Conservation (phyloP, 1,284 basidiomycete genomes). For the Irpex lacteus region DNA sequence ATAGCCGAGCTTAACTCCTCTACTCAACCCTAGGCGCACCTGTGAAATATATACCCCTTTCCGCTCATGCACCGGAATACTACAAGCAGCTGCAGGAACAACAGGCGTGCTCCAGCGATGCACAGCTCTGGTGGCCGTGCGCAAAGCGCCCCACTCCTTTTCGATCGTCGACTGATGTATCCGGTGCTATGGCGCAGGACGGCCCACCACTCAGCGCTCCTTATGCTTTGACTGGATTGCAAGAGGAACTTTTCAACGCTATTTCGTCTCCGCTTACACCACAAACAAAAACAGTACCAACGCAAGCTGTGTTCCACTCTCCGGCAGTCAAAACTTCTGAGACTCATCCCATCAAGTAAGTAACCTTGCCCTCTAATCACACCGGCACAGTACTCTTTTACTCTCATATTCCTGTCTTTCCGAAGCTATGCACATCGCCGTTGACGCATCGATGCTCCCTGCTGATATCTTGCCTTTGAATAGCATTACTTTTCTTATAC, state of each 20-base stretch:
- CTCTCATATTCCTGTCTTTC: background rate
- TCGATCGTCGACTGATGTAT: background rate
- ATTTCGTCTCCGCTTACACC: slow-evolving; percentile 42
- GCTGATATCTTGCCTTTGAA: background rate
- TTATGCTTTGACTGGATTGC: slow-evolving; percentile 31
- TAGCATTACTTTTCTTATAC: slow-evolving; percentile 68
- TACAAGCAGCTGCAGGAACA: slow-evolving; percentile 57
- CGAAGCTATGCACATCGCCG: background rate
- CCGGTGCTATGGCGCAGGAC: slow-evolving; percentile 15
- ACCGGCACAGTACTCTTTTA: background rate
- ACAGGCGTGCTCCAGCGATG: slow-evolving; percentile 48
- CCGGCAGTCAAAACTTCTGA: slow-evolving; percentile 66
- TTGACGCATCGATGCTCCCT: background rate
- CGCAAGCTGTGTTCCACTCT: slow-evolving; percentile 13
- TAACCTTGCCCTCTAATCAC: slow-evolving; percentile 3
- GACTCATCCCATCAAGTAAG: slow-evolving; percentile 83
- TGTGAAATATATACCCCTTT: slow-evolving; percentile 65
- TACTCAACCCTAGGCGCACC: slow-evolving; percentile 44
- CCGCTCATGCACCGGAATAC: slow-evolving; percentile 64
- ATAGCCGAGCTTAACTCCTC: background rate
- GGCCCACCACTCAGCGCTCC: background rate
- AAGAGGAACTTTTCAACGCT: slow-evolving; percentile 50
- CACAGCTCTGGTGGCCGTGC: slow-evolving; percentile 56
- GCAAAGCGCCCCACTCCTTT: slow-evolving; percentile 13
- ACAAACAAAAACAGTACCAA: slow-evolving; percentile 15